Conservation (phyloP, 805 yeast species). For the Candida patagonica region DNA sequence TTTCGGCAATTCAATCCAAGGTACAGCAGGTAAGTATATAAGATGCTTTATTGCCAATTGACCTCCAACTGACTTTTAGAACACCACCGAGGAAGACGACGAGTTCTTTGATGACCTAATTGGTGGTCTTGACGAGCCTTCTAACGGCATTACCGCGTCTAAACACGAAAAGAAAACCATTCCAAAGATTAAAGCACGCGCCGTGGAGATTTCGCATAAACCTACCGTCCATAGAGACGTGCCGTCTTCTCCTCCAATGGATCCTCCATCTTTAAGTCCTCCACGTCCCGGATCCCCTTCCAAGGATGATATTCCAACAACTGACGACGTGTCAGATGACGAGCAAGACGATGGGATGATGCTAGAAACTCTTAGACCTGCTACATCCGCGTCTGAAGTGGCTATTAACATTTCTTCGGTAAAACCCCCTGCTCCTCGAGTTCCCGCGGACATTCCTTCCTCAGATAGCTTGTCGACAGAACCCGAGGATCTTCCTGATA, state of each 20-base stretch:
- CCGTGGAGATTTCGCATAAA: background rate
- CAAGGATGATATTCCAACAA: background rate
- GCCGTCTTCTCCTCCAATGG: conserved; percentile 11
- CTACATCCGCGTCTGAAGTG: background rate
- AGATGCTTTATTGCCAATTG: background rate
- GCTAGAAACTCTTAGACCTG: background rate
- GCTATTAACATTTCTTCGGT: conserved; percentile 2
- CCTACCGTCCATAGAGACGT: conserved; percentile 2
- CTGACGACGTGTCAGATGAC: conserved; percentile 2
- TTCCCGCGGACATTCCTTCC: background rate
- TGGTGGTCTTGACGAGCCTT: conserved; percentile 38
- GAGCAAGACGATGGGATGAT: conserved; percentile 28
- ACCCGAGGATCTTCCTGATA: background rate
- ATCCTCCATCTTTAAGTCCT: conserved; percentile 2
- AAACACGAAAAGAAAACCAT: conserved; percentile 6
- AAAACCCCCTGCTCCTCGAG: too few species aligned
- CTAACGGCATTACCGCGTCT: conserved; percentile 8
- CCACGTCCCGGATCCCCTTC: background rate
- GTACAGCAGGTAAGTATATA: background rate
- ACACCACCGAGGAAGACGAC: conserved; percentile 28
- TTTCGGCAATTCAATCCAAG: conserved; percentile 40
- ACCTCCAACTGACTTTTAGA: background rate
- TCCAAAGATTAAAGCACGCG: background rate
- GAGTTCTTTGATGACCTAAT: conserved; percentile 62
- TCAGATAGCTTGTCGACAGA: background rate